Conservation (phyloP, 805 yeast genomes). For the Sporopachydermia lactativora region DNA sequence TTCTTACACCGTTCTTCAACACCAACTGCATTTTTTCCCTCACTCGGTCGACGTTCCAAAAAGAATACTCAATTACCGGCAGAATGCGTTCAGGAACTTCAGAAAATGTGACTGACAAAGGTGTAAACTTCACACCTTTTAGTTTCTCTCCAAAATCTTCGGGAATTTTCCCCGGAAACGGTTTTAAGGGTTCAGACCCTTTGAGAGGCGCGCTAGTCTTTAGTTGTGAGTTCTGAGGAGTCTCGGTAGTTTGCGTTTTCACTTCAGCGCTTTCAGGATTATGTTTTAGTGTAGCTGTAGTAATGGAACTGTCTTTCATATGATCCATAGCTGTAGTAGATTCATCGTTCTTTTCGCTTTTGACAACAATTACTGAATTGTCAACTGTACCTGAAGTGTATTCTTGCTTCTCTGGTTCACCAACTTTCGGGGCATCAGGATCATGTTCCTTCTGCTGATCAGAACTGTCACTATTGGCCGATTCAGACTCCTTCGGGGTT, state of each 20-base stretch:
- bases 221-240: constrained; percentile 4
- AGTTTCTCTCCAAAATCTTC: constrained; percentile 7
- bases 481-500: no score
- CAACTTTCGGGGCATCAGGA: no score
- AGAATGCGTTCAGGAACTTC: constrained; percentile 54
- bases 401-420: no score
- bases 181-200: constrained; percentile 9
- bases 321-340: no score
- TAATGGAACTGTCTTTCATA: no score
- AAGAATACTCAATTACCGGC: constrained; percentile 54
- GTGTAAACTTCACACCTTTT: constrained; percentile 24
- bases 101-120: constrained; percentile 50
- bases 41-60: constrained; percentile 41
- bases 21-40: constrained; percentile 46
- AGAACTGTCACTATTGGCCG: no score
- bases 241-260: constrained; percentile 3
- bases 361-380: no score
- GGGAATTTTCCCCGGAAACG: constrained; percentile 3
- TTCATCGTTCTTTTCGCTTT: no score
- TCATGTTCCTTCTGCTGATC: no score
- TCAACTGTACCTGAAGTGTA: no score
- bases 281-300: no score
- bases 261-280: constrained; percentile 4
- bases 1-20: constrained; percentile 43
- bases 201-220: background rate